Conservation (phyloP, 1,139 yeast species). For the Geotrichum reessii region DNA sequence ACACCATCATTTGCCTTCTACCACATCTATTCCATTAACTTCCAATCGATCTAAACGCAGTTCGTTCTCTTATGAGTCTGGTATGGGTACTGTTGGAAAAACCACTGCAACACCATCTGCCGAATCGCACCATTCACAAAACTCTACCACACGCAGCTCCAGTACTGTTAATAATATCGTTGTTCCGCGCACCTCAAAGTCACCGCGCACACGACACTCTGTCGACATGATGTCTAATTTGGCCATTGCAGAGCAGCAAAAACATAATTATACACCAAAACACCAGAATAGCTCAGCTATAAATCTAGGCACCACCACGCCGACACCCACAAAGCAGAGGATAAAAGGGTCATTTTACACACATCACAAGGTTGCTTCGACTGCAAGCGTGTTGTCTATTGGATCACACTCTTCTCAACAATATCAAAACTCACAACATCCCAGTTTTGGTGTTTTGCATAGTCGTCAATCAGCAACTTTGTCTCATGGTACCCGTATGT, state of each 20-base stretch:
- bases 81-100: neutral
- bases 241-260: neutral
- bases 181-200: conserved; percentile 1
- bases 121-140: neutral
- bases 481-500: neutral
- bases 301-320: conserved; percentile 1
- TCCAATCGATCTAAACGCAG: neutral
- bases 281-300: neutral
- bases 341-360: neutral
- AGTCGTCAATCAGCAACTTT: conserved; percentile 1
- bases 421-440: neutral
- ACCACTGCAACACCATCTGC: neutral
- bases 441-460: conserved; percentile 3
- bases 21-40: neutral
- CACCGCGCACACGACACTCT: neutral
- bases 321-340: neutral
- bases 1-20: neutral
- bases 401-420: neutral
- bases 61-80: neutral
- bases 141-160: neutral
- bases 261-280: neutral
- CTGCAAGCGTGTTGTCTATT: neutral
- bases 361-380: neutral
- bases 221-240: neutral
- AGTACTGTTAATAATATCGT: neutral